Evolutionary conservation across 2,329 filamentous ascomycete species (phyloP).

Genomic region (Sporothrix brunneoviolacea): DNA sequence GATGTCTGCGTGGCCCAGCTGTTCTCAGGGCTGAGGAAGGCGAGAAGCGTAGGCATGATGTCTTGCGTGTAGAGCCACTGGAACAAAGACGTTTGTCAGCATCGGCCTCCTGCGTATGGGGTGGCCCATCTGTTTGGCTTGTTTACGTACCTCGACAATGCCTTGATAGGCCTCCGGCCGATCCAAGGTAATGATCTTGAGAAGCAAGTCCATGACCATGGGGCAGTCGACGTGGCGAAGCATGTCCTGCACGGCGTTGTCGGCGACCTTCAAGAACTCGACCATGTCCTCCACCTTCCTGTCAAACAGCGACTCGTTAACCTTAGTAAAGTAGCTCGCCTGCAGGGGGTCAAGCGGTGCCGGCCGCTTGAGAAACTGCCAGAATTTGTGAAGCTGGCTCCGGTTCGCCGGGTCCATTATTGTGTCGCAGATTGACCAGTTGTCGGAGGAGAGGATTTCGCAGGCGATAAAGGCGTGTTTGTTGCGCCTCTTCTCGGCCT

Average conservation of each 20-base stretch:
- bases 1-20: slow-evolving; percentile 90
- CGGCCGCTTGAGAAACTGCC: slow-evolving; percentile 80
- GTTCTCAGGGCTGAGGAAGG: slow-evolving; percentile 78
- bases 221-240: slow-evolving; percentile 92
- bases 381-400: slow-evolving; percentile 73
- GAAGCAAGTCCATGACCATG: slow-evolving; percentile 93
- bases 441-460: slow-evolving; percentile 90
- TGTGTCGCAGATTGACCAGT: slow-evolving; percentile 93
- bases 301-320: slow-evolving; percentile 95
- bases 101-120: no score
- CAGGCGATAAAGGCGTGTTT: slow-evolving; percentile 91
- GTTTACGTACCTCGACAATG: slow-evolving; percentile 67
- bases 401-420: slow-evolving; percentile 68
- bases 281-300: slow-evolving; percentile 99
- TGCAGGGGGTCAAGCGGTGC: slow-evolving; percentile 85
- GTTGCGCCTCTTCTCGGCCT: slow-evolving; percentile 82
- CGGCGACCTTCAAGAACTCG: slow-evolving; percentile 75
- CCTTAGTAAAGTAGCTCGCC: slow-evolving; percentile 96
- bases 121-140: background rate
- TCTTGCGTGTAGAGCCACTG: slow-evolving; percentile 90
- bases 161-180: slow-evolving; percentile 86
- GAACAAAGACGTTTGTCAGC: slow-evolving; percentile 4
- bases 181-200: slow-evolving; percentile 96
- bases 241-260: slow-evolving; percentile 75
- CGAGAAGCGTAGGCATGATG: slow-evolving; percentile 78